Percentiles rank a stretch among this genome's conserved stretches.
These are phyloP conservation scores for Otatea glauca DNA, from an alignment of 176 grass and related monocot species.

Conservation along the genomic window DNA sequence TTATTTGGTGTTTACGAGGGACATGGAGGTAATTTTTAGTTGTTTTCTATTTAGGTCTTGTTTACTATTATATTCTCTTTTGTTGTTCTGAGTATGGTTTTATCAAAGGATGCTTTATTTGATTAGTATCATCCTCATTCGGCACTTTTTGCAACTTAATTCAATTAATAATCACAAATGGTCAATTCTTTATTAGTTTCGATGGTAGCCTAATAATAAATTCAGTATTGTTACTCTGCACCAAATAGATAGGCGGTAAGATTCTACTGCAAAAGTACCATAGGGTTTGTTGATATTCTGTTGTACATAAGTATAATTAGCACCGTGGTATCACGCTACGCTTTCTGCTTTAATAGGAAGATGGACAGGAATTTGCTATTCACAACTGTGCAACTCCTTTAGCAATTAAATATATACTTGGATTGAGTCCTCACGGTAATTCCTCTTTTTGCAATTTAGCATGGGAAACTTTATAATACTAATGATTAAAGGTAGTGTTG, in stretches of 20 bases:
- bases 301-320: background rate
- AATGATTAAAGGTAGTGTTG: no score
- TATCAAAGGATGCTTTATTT: background rate
- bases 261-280: background rate
- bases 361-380: no score
- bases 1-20: constrained; percentile 84
- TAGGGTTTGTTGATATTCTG: background rate
- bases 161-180: background rate
- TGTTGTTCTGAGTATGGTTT: constrained; percentile 18
- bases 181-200: background rate
- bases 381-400: no score
- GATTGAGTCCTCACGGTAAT: no score
- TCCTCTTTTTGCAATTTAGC: no score
- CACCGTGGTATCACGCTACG: background rate
- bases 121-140: constrained; percentile 4
- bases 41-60: background rate
- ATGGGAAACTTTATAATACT: no score
- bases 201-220: background rate
- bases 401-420: no score
- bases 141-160: background rate
- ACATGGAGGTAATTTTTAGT: constrained; percentile 59
- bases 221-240: background rate
- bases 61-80: background rate
- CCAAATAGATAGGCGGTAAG: background rate
- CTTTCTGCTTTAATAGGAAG: no score